phyloP scores from a whole-genome alignment of 2,329 filamentous ascomycete species.

The Botrytis medusae region DNA sequence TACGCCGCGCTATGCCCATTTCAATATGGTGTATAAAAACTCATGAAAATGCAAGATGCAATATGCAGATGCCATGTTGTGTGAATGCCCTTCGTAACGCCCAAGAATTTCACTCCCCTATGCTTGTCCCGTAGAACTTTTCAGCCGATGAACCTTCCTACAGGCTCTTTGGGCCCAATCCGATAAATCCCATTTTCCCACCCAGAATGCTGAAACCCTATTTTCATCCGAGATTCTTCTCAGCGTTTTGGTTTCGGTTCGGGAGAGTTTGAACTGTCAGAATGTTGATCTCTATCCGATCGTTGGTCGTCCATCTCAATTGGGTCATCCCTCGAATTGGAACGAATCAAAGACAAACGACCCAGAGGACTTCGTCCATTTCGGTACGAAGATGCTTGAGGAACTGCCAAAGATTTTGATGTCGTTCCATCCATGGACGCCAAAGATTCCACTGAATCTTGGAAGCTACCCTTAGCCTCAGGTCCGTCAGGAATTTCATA shows the following conservation, averaged over 20 bases:
- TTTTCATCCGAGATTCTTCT: background rate
- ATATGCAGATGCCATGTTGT: conserved; percentile 3
- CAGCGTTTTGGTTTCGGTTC: background rate
- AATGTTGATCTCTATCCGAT: conserved; percentile 22
- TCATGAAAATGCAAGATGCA: conserved; percentile 6
- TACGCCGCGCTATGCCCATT: conserved; percentile 21
- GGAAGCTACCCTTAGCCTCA: conserved; percentile 44
- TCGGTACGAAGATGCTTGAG: conserved; percentile 30
- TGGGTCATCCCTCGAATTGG: conserved; percentile 27
- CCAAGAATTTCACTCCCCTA: background rate
- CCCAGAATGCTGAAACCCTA: background rate
- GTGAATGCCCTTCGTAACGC: background rate
- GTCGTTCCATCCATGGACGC: conserved; percentile 30
- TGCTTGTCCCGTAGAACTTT: background rate
- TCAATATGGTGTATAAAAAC: background rate
- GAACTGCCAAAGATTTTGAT: conserved; percentile 27
- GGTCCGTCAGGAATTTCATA: conserved; percentile 52
- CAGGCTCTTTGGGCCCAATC: background rate
- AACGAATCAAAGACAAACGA: conserved; percentile 40
- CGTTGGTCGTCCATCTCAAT: conserved; percentile 34
- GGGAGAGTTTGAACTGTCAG: conserved; percentile 19
- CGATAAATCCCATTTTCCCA: background rate
- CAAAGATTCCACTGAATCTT: conserved; percentile 43
- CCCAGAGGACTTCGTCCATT: conserved; percentile 42
- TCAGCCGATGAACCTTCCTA: background rate